Base-by-base conservation (phyloP, 163 green algal genomes). In the Chloromonas sp. region DNA sequence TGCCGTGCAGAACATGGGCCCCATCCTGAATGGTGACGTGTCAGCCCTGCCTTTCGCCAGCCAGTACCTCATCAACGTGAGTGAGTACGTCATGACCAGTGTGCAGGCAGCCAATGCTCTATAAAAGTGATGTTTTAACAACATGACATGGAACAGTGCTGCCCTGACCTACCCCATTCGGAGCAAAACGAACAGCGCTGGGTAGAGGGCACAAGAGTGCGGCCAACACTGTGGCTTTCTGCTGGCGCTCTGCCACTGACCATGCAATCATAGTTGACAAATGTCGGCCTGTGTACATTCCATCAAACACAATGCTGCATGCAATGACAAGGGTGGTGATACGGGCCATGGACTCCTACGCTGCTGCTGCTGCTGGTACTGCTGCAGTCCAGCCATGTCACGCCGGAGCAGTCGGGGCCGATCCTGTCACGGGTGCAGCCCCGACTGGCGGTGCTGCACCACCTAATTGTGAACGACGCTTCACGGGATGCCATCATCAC, bases 61-160 rank as follows among this genome's bases (percentile, higher is more conserved):
- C 82, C 88, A 90, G 78, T 86, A 84, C 61, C 85, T 91, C n/a
- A 87, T 91, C n/a, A 91, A 91, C 71, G 88, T 91, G 83, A 86
- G 88, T n/a, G 62, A 62, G 61, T 70, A 8, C 2, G 36, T 11
- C 66, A 76, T 76, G 66, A 8, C 66, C 36, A 70, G 58, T 85
- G 60, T 81, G 78, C 57, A 83, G 70, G 2, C 60, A 58, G 60
- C 13, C 3, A 3, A 76, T 57, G 8, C 3, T 5, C n/a, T 11
- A 77, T 13, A 14, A 60, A 2, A 83, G 5, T 11, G 36, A 36
- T 36, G 36, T 36, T 36, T 36, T 36, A 36, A 36, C 36, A 36
- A 36, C 36, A 36, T 36, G 36, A 36, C 36, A 36, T 36, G 36
- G 36, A 36, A 36, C 36, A 36, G 36, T 36, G 36, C 36, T 36